Conservation (phyloP, 495 filamentous ascomycete species). For the Chaetomium cochliodes region DNA sequence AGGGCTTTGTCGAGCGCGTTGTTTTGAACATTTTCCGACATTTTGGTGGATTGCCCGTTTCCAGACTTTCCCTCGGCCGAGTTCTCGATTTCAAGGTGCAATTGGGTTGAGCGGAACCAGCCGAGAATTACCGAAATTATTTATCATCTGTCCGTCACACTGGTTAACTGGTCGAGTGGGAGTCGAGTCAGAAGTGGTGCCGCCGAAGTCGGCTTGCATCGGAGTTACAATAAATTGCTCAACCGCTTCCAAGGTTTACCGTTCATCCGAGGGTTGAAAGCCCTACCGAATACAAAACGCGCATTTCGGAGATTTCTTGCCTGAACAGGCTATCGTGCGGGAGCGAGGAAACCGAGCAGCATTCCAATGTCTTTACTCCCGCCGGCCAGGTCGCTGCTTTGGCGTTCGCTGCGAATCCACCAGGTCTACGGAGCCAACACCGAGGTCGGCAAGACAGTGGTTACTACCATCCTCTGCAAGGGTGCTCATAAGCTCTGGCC, state of each 20-base stretch:
- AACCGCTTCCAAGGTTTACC: neutral
- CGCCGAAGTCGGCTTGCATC: slow-evolving; percentile 1
- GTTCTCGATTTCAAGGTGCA: neutral
- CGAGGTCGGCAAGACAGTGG: slow-evolving; percentile 75
- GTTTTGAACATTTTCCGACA: slow-evolving; percentile 5
- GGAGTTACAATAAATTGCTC: neutral
- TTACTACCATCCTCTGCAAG: slow-evolving; percentile 67
- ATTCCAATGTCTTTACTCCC: slow-evolving; percentile 2
- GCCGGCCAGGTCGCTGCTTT: slow-evolving; percentile 49
- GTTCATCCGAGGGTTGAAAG: too few species aligned
- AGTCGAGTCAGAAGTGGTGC: too few species aligned
- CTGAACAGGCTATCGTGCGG: neutral
- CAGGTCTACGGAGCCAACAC: slow-evolving; percentile 81
- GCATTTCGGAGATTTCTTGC: neutral
- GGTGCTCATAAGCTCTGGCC: slow-evolving; percentile 46
- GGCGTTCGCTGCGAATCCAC: slow-evolving; percentile 60
- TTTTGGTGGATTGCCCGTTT: neutral
- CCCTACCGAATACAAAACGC: neutral
- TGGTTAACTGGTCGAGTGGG: neutral
- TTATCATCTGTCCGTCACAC: neutral
- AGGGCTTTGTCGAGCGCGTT: slow-evolving; percentile 28
- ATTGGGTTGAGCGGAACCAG: neutral
- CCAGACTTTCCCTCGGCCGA: neutral
- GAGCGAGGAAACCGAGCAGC: neutral
- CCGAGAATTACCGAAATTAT: neutral